phyloP scores from a whole-genome alignment of 2,329 filamentous ascomycete species.

The Colletotrichum euphorbiae region DNA sequence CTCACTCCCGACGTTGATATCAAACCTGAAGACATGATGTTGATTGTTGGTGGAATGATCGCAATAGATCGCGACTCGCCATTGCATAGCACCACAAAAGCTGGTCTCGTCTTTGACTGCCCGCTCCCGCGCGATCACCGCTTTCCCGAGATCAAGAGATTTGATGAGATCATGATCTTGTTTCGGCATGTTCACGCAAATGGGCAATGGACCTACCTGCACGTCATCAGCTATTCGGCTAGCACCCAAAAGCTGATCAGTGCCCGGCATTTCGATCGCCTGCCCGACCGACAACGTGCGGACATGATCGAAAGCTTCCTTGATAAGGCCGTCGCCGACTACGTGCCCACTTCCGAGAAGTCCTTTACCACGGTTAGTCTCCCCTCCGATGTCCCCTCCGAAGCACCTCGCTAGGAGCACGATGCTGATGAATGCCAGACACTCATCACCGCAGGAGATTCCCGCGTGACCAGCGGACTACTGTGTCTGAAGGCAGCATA shows the following conservation, averaged over 20 bases:
- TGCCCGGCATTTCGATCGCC: neutral
- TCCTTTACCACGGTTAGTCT: accelerated
- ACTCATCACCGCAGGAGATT: accelerated
- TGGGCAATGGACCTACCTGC: neutral
- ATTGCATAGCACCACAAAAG: neutral
- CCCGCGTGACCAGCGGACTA: neutral
- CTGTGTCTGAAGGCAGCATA: accelerated
- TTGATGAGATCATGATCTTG: neutral
- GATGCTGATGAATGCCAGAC: neutral
- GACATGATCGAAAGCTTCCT: neutral
- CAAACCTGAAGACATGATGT: neutral
- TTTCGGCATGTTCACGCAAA: neutral
- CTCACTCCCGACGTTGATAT: neutral
- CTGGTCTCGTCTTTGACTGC: neutral
- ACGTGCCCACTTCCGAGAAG: neutral
- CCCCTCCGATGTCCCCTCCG: neutral
- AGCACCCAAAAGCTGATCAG: neutral
- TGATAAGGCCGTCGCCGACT: neutral
- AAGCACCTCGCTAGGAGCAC: neutral
- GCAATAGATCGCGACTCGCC: accelerated
- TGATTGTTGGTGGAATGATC: accelerated
- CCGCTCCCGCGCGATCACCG: neutral
- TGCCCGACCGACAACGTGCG: neutral
- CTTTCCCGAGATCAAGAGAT: neutral
- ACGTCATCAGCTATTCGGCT: neutral